Conservation (phyloP, 805 yeast genomes). For the Spathaspora boniae region DNA sequence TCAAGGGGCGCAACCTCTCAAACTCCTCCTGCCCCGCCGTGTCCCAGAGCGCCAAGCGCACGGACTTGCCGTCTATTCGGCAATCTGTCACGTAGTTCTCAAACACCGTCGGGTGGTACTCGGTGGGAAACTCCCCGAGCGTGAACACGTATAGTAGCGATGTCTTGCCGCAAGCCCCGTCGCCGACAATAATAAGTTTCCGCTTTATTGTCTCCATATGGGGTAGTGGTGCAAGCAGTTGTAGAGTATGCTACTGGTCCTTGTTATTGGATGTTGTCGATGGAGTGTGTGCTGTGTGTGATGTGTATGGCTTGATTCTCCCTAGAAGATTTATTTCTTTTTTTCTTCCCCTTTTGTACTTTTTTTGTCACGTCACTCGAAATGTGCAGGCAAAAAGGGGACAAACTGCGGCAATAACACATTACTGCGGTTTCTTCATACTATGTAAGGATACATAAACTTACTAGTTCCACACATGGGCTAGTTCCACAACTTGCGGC, state of each 20-base stretch:
- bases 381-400: too few relatives aligned
- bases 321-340: too few relatives aligned
- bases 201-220: constrained; percentile 38
- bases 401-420: too few relatives aligned
- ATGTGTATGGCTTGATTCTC: too few relatives aligned
- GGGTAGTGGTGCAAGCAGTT: neutral
- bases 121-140: constrained; percentile 88
- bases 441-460: too few relatives aligned
- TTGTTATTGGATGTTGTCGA: too few relatives aligned
- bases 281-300: too few relatives aligned
- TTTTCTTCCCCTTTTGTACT: too few relatives aligned
- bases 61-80: constrained; percentile 89
- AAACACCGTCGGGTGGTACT: constrained; percentile 90
- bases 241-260: neutral
- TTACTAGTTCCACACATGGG: too few relatives aligned
- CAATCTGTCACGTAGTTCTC: constrained; percentile 94
- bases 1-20: constrained; percentile 82
- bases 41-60: constrained; percentile 87
- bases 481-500: constrained; percentile 10
- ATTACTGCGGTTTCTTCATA: too few relatives aligned
- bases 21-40: constrained; percentile 98
- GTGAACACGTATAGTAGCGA: constrained; percentile 89
- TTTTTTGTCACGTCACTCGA: too few relatives aligned
- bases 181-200: constrained; percentile 88
- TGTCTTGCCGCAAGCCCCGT: constrained; percentile 94